Percentiles rank a stretch among this genome's conserved stretches.
Conservation (phyloP, 768 basidiomycete species). For the Leucogyrophana mollusca region DNA sequence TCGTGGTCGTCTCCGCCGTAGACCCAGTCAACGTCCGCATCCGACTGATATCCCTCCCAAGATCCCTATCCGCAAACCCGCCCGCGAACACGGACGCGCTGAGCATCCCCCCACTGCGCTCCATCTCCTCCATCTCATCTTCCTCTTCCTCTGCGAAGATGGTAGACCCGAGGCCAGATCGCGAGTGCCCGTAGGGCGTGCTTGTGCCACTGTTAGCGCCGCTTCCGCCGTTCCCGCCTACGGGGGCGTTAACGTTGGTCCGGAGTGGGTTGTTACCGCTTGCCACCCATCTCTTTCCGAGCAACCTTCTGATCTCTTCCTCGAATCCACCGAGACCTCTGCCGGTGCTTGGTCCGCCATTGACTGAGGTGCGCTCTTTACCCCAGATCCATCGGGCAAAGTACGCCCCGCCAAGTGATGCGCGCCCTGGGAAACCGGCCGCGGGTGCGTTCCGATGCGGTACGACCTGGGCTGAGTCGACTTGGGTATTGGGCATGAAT, state of each 20-base stretch:
- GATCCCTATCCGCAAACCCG: constrained; percentile 41
- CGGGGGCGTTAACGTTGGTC: constrained; percentile 54
- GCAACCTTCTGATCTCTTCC: constrained; percentile 71
- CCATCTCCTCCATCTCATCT: constrained; percentile 64
- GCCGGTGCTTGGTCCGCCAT: constrained; percentile 27
- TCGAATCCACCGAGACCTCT: constrained; percentile 63
- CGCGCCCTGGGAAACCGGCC: constrained; percentile 64
- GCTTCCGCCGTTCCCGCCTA: constrained; percentile 35
- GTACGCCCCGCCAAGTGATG: constrained; percentile 73
- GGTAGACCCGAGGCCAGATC: constrained; percentile 51
- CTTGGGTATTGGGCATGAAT: constrained; percentile 69
- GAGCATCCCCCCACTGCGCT: constrained; percentile 31
- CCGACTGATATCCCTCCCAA: constrained; percentile 37
- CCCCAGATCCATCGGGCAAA: constrained; percentile 88
- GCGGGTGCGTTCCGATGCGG: constrained; percentile 75
- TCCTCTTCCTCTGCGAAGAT: constrained; percentile 75
- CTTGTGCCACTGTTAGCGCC: constrained; percentile 66
- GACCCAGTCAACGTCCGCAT: constrained; percentile 57
- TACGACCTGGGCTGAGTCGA: constrained; percentile 72
- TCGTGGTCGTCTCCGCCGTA: constrained; percentile 33
- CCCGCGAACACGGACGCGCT: constrained; percentile 31
- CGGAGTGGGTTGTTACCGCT: constrained; percentile 57
- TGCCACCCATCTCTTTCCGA: constrained; percentile 73
- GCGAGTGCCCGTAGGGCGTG: constrained; percentile 59
- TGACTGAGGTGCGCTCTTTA: constrained; percentile 44